Base-by-base conservation (phyloP, 2,329 filamentous ascomycete genomes). In the Periconia digitata region DNA sequence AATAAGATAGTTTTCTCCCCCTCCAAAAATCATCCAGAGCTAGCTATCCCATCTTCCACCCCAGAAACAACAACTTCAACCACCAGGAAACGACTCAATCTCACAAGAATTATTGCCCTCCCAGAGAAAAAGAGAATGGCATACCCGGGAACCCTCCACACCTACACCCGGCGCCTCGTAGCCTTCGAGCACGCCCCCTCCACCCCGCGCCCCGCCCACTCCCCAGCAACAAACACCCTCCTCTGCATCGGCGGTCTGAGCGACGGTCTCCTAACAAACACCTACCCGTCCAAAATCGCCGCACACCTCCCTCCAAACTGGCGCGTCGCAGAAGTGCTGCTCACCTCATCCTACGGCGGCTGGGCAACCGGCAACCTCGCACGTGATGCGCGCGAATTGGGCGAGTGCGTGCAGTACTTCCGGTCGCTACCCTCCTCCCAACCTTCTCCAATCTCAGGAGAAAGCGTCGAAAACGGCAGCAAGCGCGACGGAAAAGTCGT, bases 241-340 rank as follows among this genome's bases (percentile, higher is more conserved):
- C 69, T 90, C 51, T 87, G 87, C 72, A 79, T 90, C 53, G 86
- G 85, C 52, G 87, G 87, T 29, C 79, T 91, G 15, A 79, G 79
- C 32, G 87, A 90, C 67, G 86, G 86, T 1, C 81, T 86, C 49
- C 81, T 87, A 53, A 85, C 83, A 0, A 78, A 87, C 8, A 72
- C 77, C 1, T 89, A 87, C 63, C 74, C 82, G 2, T 63, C 74
- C 38, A 59, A 70, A 6, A 72, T 86, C 43, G 77, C 80, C 6
- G 50, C 70, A 17, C 60, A 73, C 2, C 74, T 85, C 1, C 68
- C 74, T 0, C 70, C 75, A 2, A 65, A 69, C 44, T 86, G 82
- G 82, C 72, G 72, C 10, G 63, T 85, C 20, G 75, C 78, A 51
- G 75, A 78, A 47, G 67, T 79, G 8, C 67, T 78, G 8, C 71